A percentile compares a stretch with the other conserved stretches of the same genome.
Evolutionary conservation across 2,329 filamentous ascomycete species (phyloP).

Genomic region (Sarocladium brachiariae): DNA sequence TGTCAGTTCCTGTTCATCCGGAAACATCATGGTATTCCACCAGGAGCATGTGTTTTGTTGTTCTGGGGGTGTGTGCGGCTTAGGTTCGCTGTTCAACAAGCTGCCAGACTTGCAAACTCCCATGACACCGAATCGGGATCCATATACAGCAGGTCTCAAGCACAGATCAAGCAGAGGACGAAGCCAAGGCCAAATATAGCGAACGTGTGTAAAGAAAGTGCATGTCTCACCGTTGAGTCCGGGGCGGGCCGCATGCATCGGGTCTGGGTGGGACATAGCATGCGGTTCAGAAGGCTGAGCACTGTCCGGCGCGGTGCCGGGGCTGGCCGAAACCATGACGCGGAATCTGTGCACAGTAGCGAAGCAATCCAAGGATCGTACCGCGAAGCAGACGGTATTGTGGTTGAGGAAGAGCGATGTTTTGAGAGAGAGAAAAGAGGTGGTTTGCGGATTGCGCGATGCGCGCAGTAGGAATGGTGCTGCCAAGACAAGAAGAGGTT

Average conservation of each 20-base stretch:
- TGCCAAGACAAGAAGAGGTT: no score
- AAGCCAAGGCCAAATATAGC: not conserved
- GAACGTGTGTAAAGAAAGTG: not conserved
- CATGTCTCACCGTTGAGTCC: conserved; percentile 14
- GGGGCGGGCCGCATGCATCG: conserved; percentile 14
- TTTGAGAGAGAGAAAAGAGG: not conserved
- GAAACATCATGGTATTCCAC: no score
- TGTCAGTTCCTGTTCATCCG: not conserved
- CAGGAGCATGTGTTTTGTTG: no score
- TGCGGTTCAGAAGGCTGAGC: not conserved
- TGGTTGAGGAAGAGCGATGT: not conserved
- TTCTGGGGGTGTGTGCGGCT: no score
- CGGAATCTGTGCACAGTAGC: not conserved
- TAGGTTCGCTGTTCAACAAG: no score
- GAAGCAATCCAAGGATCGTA: not conserved
- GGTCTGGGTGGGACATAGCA: conserved; percentile 6
- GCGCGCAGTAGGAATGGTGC: no score
- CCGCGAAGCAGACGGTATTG: no score
- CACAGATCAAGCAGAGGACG: no score
- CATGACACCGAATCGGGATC: not conserved
- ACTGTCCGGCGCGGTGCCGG: not conserved
- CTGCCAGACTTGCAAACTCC: not conserved
- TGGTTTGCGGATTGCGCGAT: not conserved
- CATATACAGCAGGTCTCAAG: no score
- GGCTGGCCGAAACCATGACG: not conserved